These are phyloP conservation scores for Ceratobasidium sp. DNA, from an alignment of 1,284 basidiomycete species.

Conservation along the genomic window DNA sequence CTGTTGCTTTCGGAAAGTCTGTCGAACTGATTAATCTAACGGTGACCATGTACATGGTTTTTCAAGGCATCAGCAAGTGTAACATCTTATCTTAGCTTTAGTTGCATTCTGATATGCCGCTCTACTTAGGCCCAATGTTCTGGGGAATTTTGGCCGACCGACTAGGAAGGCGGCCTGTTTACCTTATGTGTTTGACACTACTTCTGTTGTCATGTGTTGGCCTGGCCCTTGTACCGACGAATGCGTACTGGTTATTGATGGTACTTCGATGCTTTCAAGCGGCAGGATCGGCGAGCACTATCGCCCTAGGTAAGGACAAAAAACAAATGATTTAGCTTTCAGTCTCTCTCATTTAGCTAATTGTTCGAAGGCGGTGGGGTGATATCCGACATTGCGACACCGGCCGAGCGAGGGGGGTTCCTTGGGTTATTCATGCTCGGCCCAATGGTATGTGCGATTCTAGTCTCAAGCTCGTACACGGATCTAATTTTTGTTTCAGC, in stretches of 20 bases:
- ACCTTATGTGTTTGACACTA: slow-evolving; percentile 67
- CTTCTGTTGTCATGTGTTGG: slow-evolving; percentile 70
- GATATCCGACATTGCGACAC: slow-evolving; percentile 68
- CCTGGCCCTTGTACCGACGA: slow-evolving; percentile 70
- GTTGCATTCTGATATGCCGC: background rate
- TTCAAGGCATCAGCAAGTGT: slow-evolving; percentile 76
- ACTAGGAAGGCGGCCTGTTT: slow-evolving; percentile 68
- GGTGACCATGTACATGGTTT: slow-evolving; percentile 81
- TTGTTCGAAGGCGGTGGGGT: slow-evolving; percentile 64
- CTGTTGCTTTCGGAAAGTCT: slow-evolving; percentile 71
- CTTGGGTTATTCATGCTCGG: slow-evolving; percentile 64
- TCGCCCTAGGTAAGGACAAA: slow-evolving; percentile 63
- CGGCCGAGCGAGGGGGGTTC: slow-evolving; percentile 68
- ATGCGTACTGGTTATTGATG: slow-evolving; percentile 72
- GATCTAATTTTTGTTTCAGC: slow-evolving; percentile 5
- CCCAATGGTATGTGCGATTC: slow-evolving; percentile 17
- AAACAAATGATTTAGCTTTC: background rate
- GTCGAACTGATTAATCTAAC: slow-evolving; percentile 80
- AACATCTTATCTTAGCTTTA: slow-evolving; percentile 33
- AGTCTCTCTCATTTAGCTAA: slow-evolving; percentile 14
- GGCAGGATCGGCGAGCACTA: slow-evolving; percentile 70
- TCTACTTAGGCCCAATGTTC: slow-evolving; percentile 67
- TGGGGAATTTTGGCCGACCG: slow-evolving; percentile 73
- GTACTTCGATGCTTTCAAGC: slow-evolving; percentile 72
- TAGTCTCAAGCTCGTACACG: background rate